These are phyloP conservation scores for Fagopyrum esculentum DNA, from an alignment of 148 eudicot species.

Conservation along the genomic window DNA sequence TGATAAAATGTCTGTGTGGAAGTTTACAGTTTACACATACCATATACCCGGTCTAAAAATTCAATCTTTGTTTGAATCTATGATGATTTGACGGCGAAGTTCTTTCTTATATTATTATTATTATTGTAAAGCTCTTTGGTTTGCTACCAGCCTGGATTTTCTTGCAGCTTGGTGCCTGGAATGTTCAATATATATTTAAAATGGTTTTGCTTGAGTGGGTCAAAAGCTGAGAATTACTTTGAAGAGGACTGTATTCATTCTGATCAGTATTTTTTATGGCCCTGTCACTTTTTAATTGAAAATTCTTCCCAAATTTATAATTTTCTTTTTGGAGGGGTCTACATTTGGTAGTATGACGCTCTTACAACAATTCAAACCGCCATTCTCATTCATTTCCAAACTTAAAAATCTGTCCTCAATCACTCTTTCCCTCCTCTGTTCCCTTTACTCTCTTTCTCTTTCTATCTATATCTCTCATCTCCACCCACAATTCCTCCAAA, in stretches of 20 bases:
- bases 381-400: constrained; percentile 3
- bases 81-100: not conserved
- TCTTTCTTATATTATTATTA: not conserved
- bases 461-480: not conserved
- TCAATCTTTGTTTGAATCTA: constrained; percentile 6
- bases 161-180: constrained; percentile 7
- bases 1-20: constrained; percentile 8
- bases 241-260: constrained; percentile 10
- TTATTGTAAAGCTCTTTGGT: not conserved
- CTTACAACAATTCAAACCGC: constrained; percentile 7
- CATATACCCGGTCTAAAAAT: not conserved
- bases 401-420: constrained; percentile 6
- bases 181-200: not conserved
- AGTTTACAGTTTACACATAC: not conserved
- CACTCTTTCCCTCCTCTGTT: constrained; percentile 9
- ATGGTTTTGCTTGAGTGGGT: constrained; percentile 10
- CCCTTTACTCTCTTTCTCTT: not conserved
- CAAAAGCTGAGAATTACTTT: constrained; percentile 11
- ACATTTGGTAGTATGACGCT: constrained; percentile 4
- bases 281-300: not conserved
- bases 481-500: constrained; percentile 10
- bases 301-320: not conserved
- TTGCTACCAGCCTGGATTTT: not conserved
- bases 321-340: not conserved
- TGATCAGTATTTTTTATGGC: not conserved